A percentile compares a stretch with the other conserved stretches of the same genome.
Conservation (phyloP, 495 filamentous ascomycete genomes). For the Melanomma pulvis-pyrius region DNA sequence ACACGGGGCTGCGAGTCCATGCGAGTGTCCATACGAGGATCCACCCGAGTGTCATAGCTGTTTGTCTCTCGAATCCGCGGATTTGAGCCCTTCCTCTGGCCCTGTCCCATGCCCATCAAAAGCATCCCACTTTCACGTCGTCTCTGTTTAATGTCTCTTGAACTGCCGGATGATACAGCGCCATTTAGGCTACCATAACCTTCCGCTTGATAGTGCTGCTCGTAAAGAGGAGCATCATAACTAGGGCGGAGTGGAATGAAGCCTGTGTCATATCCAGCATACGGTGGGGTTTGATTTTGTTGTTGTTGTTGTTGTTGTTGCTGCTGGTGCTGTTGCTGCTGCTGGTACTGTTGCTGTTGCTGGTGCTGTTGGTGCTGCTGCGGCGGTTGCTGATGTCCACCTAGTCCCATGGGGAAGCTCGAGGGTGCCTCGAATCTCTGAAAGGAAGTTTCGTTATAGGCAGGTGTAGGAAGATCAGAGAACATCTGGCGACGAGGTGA, state of each 20-base stretch:
- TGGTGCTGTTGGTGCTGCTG: conserved; percentile 28
- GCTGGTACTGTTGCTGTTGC: conserved; percentile 37
- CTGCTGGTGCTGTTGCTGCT: conserved; percentile 11
- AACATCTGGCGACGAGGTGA: conserved; percentile 72
- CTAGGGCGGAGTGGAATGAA: conserved; percentile 64
- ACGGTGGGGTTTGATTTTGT: conserved; percentile 33
- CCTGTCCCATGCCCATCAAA: conserved; percentile 38
- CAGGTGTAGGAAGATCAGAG: conserved; percentile 67
- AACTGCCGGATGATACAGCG: conserved; percentile 33
- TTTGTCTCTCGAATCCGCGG: conserved; percentile 14
- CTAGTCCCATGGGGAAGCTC: conserved; percentile 30
- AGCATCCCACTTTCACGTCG: conserved; percentile 46
- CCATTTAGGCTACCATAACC: conserved; percentile 46
- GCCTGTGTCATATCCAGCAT: conserved; percentile 55
- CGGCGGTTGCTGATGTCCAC: not conserved
- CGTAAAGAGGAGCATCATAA: conserved; percentile 53
- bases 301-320: conserved; percentile 32
- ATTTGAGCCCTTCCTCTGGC: conserved; percentile 40
- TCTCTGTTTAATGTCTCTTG: conserved; percentile 37
- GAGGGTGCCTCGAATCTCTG: conserved; percentile 32
- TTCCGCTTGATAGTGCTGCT: conserved; percentile 37
- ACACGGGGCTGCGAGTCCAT: not conserved
- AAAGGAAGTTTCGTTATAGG: conserved; percentile 65
- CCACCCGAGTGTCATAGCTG: not conserved
- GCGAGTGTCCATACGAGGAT: conserved; percentile 15